Conservation (phyloP, 2,329 filamentous ascomycete genomes). For the Cercospora nicotianae region DNA sequence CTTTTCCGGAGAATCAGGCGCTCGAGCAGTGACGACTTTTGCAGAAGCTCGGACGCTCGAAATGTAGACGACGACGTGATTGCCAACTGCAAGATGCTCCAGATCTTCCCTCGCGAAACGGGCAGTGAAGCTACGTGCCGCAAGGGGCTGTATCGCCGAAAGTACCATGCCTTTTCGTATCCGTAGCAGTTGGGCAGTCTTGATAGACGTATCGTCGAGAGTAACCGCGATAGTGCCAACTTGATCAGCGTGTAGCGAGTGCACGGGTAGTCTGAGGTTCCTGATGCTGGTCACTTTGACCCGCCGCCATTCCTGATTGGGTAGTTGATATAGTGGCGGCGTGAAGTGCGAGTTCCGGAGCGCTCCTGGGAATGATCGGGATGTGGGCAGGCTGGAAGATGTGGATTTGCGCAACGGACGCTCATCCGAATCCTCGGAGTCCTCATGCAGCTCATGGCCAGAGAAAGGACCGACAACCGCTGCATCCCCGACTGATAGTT, state of each 20-base stretch:
- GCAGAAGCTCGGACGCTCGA: slow-evolving; percentile 83
- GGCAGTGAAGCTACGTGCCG: slow-evolving; percentile 56
- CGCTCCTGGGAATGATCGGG: slow-evolving; percentile 52
- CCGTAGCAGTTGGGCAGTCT: slow-evolving; percentile 38
- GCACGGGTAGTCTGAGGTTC: slow-evolving; percentile 81
- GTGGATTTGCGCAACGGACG: slow-evolving; percentile 30
- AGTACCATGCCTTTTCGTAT: slow-evolving; percentile 82
- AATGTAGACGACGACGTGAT: slow-evolving; percentile 77
- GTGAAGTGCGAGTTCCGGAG: slow-evolving; percentile 36
- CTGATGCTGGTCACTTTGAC: slow-evolving; percentile 83
- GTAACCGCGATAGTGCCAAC: slow-evolving; percentile 85
- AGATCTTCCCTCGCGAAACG: slow-evolving; percentile 66
- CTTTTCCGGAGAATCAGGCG: slow-evolving; percentile 32
- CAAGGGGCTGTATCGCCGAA: slow-evolving; percentile 59
- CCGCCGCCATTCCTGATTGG: slow-evolving; percentile 69
- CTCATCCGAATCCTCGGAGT: slow-evolving; percentile 41
- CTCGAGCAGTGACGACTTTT: slow-evolving; percentile 58
- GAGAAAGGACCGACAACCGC: slow-evolving; percentile 73
- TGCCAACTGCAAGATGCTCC: slow-evolving; percentile 64
- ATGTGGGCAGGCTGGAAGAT: slow-evolving; percentile 40
- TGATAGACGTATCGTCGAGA: slow-evolving; percentile 43
- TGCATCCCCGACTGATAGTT: slow-evolving; percentile 72
- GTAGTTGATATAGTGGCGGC: slow-evolving; percentile 29
- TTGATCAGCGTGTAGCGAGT: slow-evolving; percentile 72
- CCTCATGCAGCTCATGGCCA: slow-evolving; percentile 33